phyloP scores from a whole-genome alignment of 352 stramenopile genomes.

The Phytophthora palmivora region DNA sequence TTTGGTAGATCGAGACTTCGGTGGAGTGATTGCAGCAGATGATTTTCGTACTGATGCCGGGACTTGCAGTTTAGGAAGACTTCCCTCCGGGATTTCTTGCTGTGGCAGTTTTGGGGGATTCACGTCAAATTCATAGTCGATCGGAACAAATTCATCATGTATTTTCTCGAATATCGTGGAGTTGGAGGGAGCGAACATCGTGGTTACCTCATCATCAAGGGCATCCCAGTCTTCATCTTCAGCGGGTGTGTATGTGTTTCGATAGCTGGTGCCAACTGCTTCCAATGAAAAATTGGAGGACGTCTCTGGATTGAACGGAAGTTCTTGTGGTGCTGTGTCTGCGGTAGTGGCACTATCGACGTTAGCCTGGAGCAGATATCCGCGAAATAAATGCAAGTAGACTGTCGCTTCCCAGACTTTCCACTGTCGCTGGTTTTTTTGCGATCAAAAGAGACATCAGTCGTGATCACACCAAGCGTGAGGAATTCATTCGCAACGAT shows the following conservation, averaged over 20 bases:
- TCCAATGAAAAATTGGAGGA: conserved; percentile 71
- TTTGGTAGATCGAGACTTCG: conserved; percentile 44
- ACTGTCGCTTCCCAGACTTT: conserved; percentile 62
- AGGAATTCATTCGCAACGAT: conserved; percentile 61
- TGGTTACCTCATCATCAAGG: conserved; percentile 36
- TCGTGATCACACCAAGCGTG: conserved; percentile 50
- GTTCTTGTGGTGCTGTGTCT: conserved; percentile 7
- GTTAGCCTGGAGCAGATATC: conserved; percentile 56
- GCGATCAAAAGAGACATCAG: background rate
- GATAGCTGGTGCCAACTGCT: conserved; percentile 68
- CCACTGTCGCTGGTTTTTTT: conserved; percentile 33
- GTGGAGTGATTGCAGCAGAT: conserved; percentile 11
- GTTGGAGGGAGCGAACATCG: conserved; percentile 40
- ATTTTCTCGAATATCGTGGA: conserved; percentile 44
- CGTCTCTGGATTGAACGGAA: conserved; percentile 45
- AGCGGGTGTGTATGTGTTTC: conserved; percentile 30
- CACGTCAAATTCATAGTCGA: conserved; percentile 54
- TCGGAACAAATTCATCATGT: conserved; percentile 56
- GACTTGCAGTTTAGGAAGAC: conserved; percentile 28
- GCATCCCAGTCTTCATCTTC: conserved; percentile 24
- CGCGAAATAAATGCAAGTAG: conserved; percentile 63
- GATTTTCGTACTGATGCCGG: conserved; percentile 18
- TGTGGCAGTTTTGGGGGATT: conserved; percentile 30
- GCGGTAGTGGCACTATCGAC: conserved; percentile 17
- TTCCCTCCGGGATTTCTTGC: conserved; percentile 2